phyloP scores from a whole-genome alignment of 1,284 basidiomycete genomes.

The Boletus calvinii region DNA sequence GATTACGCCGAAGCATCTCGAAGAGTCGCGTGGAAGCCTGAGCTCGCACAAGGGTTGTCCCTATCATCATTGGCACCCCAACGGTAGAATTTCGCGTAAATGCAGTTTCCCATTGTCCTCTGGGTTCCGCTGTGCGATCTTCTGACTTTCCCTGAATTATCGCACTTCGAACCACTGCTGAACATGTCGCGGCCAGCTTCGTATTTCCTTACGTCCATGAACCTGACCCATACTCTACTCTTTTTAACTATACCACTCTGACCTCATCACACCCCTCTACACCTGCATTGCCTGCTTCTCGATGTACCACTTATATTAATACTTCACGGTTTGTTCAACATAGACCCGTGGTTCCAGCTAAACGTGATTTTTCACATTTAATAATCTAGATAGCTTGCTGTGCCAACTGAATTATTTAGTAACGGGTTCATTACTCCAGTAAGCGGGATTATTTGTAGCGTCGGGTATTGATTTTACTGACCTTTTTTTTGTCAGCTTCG shows the following conservation, averaged over 20 bases:
- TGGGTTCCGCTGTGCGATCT: conserved; percentile 13
- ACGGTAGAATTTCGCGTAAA: conserved; percentile 31
- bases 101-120: conserved; percentile 5
- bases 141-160: conserved; percentile 11
- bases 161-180: conserved; percentile 9
- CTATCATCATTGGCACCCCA: conserved; percentile 63
- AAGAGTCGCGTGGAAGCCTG: conserved; percentile 75
- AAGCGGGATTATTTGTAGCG: conserved; percentile 21
- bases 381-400: conserved; percentile 27
- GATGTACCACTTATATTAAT: conserved; percentile 32
- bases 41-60: conserved; percentile 69
- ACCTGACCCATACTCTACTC: conserved; percentile 31
- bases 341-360: conserved; percentile 28
- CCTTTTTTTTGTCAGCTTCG: conserved; percentile 14
- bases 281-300: conserved; percentile 31
- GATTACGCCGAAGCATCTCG: conserved; percentile 74
- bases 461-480: conserved; percentile 20
- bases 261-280: conserved; percentile 15
- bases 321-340: conserved; percentile 22
- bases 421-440: conserved; percentile 15
- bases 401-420: conserved; percentile 21
- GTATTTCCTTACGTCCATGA: conserved; percentile 20
- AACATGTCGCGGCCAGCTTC: conserved; percentile 18
- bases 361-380: conserved; percentile 19
- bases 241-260: conserved; percentile 31